Evolutionary conservation across 2,329 filamentous ascomycete species (phyloP).

Genomic region (Bipolaris cookei): DNA sequence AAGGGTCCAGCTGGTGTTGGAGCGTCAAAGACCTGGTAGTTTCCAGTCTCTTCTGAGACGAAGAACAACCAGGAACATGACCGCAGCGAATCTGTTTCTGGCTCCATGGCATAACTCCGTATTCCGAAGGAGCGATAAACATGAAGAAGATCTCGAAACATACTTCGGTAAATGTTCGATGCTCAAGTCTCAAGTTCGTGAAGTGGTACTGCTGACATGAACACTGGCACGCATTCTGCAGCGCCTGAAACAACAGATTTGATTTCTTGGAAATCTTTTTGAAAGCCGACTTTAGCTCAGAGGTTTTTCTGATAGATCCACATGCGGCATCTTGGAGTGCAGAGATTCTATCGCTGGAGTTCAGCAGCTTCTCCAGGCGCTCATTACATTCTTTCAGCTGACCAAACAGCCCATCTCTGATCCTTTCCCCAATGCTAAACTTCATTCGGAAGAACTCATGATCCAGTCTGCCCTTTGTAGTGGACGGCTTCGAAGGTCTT

Average conservation of each 20-base stretch:
- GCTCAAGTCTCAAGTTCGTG: conserved; percentile 30
- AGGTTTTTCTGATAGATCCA: conserved; percentile 11
- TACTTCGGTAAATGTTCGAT: conserved; percentile 24
- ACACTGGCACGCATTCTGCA: conserved; percentile 29
- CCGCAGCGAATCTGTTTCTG: neutral
- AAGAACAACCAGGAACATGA: neutral
- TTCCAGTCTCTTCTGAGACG: neutral
- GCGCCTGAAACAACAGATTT: conserved; percentile 22
- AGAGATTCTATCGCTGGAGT: conserved; percentile 23
- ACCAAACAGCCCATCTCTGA: conserved; percentile 20
- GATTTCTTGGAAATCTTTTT: conserved; percentile 22
- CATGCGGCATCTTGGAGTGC: conserved; percentile 13
- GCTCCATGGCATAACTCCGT: neutral
- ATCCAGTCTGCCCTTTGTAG: conserved; percentile 2
- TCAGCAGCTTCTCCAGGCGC: conserved; percentile 28
- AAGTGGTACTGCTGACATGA: conserved; percentile 30
- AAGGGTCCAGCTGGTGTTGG: neutral
- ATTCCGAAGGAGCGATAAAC: neutral
- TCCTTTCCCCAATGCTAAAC: conserved; percentile 23
- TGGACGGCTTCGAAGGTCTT: neutral
- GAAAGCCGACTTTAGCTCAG: conserved; percentile 15
- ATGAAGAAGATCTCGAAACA: conserved; percentile 30
- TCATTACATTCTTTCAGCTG: conserved; percentile 28
- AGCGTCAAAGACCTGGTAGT: neutral
- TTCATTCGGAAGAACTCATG: conserved; percentile 25